phyloP scores from a whole-genome alignment of 129 eudicot genomes.

The Centella asiatica region DNA sequence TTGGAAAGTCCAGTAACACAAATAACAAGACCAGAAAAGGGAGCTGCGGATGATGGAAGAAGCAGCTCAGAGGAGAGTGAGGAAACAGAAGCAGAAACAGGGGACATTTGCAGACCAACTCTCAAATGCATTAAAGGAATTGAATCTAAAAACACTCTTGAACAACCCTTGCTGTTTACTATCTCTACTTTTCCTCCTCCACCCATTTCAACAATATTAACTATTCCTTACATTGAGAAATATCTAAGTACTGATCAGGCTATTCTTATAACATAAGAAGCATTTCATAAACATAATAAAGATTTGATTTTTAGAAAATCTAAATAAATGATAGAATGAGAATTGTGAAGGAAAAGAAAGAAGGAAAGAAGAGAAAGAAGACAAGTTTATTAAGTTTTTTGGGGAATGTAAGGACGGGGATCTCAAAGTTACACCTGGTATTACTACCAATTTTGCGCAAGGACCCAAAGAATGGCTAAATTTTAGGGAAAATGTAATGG shows the following conservation, averaged over 20 bases:
- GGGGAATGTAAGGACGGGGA: conserved; percentile 1
- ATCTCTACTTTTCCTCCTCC: conserved; percentile 54
- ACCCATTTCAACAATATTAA: conserved; percentile 13
- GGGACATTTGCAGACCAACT: conserved; percentile 32
- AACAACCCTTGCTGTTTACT: conserved; percentile 42
- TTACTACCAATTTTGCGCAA: not conserved
- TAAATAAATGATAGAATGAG: too few relatives aligned
- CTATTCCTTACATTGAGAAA: too few relatives aligned
- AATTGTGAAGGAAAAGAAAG: too few relatives aligned
- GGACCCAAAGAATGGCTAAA: not conserved
- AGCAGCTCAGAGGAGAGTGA: conserved; percentile 7
- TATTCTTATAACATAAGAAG: too few relatives aligned
- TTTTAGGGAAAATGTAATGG: conserved; percentile 8
- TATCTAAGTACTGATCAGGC: too few relatives aligned
- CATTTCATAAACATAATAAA: too few relatives aligned
- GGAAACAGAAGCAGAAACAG: conserved; percentile 36
- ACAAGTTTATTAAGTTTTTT: too few relatives aligned
- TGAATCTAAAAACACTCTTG: conserved; percentile 54
- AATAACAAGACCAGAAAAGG: conserved; percentile 70
- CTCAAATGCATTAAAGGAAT: conserved; percentile 25
- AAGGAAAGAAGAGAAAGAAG: not conserved
- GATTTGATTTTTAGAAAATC: too few relatives aligned
- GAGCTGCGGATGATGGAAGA: conserved; percentile 23
- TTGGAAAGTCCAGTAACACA: conserved; percentile 92
- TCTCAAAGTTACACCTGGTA: not conserved